Evolutionary conservation across 352 stramenopile species (phyloP), one percentile per base, ranked within the genome.

Genomic region (Pythium aquatile): DNA sequence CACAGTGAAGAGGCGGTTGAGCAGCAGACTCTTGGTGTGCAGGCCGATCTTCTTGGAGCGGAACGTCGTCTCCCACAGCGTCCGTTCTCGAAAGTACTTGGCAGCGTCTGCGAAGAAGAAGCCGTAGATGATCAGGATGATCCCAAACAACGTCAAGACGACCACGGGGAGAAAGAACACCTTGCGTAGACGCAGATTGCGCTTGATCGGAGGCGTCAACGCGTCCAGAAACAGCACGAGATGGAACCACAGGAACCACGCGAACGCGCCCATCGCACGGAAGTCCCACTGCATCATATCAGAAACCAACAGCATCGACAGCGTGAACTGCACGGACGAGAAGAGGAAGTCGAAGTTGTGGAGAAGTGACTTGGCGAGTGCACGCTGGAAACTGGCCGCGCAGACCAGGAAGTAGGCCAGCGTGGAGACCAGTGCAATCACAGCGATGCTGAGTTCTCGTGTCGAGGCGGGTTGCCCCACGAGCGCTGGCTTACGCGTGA

Each of bases 1-100:
- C 48, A 83, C 66, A 16, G 71, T 85, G 47, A 85, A 70, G 39
- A 83, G 20, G 0, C 73, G 75, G 33, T 78, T 81, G 33, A 83
- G 44, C 30, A 85, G 63, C 20, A 83, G 39, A 17, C 51, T 78
- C 65, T 81, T 78, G 7, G 75, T 81, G 32, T 59, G 58, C 13
- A 81, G 32, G 10, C 65, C 71, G 10, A 74, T 63, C 16, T 40
- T 67, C 5, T 64, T 65, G n/a, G 52, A 47, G 3, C 58, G 60
- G 26, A 81, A 60, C 11, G 61, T 37, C 4, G 71, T 53, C 29
- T 55, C 55, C 17, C 76, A 29, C 2, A 83, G 51, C 39, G 73
- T 73, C 46, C 72, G 68, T 11, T 72, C 74, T 13, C 51, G 37
- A 13, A 83, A 72, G 13, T 69, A 65, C 24, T 56, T 37, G 29